Conservation (phyloP, 2,329 filamentous ascomycete genomes). For the Colletotrichum echinochloae region DNA sequence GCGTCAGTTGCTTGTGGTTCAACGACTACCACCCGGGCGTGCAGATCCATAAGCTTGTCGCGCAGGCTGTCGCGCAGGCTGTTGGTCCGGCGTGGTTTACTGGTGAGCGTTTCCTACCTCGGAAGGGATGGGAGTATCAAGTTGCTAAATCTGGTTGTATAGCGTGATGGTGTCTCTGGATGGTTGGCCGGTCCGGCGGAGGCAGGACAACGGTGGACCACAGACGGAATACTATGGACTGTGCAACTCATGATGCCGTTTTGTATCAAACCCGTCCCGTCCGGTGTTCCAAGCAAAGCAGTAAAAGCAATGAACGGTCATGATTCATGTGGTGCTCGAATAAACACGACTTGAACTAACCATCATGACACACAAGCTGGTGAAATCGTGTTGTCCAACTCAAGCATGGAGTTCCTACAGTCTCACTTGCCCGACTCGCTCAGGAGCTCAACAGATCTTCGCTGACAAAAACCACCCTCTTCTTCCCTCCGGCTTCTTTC, state of each 20-base stretch:
- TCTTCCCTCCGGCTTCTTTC: slow-evolving; percentile 40
- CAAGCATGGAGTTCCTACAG: too few species aligned
- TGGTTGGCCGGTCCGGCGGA: neutral
- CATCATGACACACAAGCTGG: neutral
- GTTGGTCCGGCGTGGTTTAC: slow-evolving; percentile 39
- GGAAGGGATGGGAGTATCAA: rapidly evolving
- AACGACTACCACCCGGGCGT: slow-evolving; percentile 58
- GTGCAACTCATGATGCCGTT: neutral
- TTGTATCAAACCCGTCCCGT: neutral
- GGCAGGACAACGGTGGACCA: neutral
- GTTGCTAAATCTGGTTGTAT: neutral
- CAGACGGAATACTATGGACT: neutral
- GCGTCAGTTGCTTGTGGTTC: slow-evolving; percentile 59
- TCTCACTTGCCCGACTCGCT: neutral
- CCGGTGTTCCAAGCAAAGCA: neutral
- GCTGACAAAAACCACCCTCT: slow-evolving; percentile 48
- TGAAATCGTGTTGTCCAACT: neutral
- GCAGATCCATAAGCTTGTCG: slow-evolving; percentile 55
- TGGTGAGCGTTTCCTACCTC: neutral
- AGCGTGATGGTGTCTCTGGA: neutral
- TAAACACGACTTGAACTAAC: neutral
- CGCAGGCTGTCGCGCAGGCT: slow-evolving; percentile 49
- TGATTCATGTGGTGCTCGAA: neutral
- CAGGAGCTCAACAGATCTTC: slow-evolving; percentile 35
- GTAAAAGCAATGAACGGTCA: too few species aligned